Evolutionary conservation across 352 stramenopile species (phyloP), one percentile per base, ranked within the genome.

Genomic region (Phytophthora pluvialis): DNA sequence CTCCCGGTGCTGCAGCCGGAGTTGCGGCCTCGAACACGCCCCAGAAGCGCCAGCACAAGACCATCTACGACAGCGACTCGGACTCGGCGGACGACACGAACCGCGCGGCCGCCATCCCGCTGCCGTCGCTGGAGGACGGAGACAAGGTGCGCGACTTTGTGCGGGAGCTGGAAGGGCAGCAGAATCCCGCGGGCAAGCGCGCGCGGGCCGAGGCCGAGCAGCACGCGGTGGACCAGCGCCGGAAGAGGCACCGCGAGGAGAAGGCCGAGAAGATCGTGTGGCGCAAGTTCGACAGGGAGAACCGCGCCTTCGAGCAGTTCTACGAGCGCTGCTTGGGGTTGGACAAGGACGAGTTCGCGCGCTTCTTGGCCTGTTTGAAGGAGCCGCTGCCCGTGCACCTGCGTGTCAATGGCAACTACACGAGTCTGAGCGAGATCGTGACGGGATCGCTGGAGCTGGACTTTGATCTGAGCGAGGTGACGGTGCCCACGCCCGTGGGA

Each of bases 261-360:
- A 89, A 88, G 53, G 86, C 86, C 5, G 75, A 92, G 72, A 95
- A 95, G 66, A 88, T 95, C 50, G 84, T 95, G 55, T 95, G 86
- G 86, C 86, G 86, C 65, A 95, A 95, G 58, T 95, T 95, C 49
- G 84, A 91, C 53, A 77, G 86, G 21, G 85, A 93, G 64, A 96
- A 96, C 67, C 67, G 53, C 25, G 62, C 80, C 8, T 97, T 96
- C 52, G 86, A 96, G 63, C 52, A 76, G 28, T 98, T 92, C 55
- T 98, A 97, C 64, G 70, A 88, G 58, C 62, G 75, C 4, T 83
- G 96, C 44, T 54, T 95, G 32, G 75, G 83, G 38, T 66, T 97
- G 36, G 46, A 72, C 4, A 71, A 79, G 10, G 64, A 74, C 5
- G 91, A 98, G 53, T 98, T 92, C 80, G 33, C 69, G n/a, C 64